Evolutionary conservation across 225 moss, liverwort and hornwort genomes (phyloP).

Genomic region (Physcomitrellopsis africana): DNA sequence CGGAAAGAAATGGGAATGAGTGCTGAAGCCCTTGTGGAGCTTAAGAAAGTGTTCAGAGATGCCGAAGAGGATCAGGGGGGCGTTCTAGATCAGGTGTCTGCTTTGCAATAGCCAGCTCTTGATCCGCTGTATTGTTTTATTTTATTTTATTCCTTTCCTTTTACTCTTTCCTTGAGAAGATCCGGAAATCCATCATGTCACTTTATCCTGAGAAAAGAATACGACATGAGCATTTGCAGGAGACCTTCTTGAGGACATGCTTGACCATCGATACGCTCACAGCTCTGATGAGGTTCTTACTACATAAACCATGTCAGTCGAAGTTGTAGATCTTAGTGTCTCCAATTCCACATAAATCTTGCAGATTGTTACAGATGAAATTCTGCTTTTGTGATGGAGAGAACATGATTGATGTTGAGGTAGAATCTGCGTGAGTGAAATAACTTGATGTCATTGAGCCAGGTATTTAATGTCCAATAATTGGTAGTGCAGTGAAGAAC

Average conservation of each 20-base stretch:
- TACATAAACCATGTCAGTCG: neutral
- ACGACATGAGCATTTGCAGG: constrained; percentile 41
- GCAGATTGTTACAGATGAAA: neutral
- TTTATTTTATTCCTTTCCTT: neutral
- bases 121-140: too few species aligned
- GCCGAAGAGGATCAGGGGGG: constrained; percentile 39
- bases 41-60: constrained; percentile 47
- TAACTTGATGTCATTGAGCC: neutral
- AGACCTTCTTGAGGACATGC: constrained; percentile 72
- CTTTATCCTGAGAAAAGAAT: neutral
- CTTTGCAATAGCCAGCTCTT: too few species aligned
- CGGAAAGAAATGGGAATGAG: constrained; percentile 58
- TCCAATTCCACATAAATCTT: neutral
- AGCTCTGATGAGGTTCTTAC: constrained; percentile 63
- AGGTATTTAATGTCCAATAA: constrained; percentile 20
- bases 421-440: neutral
- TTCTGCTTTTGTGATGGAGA: neutral
- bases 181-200: neutral
- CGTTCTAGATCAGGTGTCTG: constrained; percentile 42
- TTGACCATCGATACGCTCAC: constrained; percentile 66
- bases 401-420: neutral
- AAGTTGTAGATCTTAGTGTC: neutral
- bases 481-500: constrained; percentile 53
- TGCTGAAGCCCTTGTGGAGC: constrained; percentile 56
- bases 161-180: neutral